phyloP scores from a whole-genome alignment of 2,329 filamentous ascomycete species.

The Trichoderma polysporum region DNA sequence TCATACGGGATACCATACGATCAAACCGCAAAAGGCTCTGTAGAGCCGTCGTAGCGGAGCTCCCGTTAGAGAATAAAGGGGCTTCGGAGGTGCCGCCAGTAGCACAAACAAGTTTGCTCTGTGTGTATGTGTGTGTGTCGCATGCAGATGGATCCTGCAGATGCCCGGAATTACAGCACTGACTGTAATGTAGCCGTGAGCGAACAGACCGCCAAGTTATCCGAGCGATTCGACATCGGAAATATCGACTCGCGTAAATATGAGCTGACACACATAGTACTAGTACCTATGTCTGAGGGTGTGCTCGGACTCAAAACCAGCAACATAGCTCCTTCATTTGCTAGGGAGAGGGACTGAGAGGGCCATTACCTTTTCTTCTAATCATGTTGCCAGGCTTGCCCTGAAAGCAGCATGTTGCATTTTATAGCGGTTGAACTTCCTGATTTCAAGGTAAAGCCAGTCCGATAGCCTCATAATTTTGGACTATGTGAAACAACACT shows the following conservation, averaged over 20 bases:
- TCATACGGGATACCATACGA: background rate
- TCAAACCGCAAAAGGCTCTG: background rate
- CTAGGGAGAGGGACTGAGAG: background rate
- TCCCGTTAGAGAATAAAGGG: background rate
- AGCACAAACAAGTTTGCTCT: background rate
- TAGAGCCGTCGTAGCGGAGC: background rate
- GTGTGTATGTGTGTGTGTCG: background rate
- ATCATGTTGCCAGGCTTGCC: background rate
- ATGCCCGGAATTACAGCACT: background rate
- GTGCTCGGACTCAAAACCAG: background rate
- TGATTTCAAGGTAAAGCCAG: too few relatives aligned
- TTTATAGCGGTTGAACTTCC: background rate
- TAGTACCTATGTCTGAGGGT: background rate
- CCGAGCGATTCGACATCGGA: background rate
- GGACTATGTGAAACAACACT: too few relatives aligned
- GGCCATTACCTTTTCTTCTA: background rate
- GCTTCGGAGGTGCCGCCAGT: constrained; percentile 8
- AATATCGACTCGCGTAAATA: background rate
- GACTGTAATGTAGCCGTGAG: background rate
- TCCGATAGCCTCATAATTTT: too few relatives aligned
- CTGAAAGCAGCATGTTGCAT: background rate
- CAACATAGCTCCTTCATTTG: background rate
- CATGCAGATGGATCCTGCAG: background rate
- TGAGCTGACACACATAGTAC: background rate
- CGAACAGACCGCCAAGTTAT: constrained; percentile 2